Evolutionary conservation across 768 basidiomycete species (phyloP), one percentile per base, ranked within the genome.

Genomic region (Russula vinacea): DNA sequence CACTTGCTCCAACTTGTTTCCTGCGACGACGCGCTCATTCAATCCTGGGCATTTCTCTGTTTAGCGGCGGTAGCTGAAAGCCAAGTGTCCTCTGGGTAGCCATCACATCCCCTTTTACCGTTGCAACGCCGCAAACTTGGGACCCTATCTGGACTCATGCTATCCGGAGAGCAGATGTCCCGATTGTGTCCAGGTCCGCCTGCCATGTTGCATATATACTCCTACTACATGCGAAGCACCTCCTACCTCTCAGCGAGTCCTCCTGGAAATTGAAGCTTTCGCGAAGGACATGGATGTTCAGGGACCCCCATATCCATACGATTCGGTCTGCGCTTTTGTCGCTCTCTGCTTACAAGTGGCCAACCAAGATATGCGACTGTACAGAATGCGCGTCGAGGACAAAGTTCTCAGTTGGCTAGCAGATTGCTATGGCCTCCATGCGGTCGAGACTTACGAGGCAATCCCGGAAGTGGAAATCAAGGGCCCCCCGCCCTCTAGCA

Each of bases 251-350:
- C 83, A 85, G 42, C 82, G 81, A 16, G 76, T 89, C 51, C 78
- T 90, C 16, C 70, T 76, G 2, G 93, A 95, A 72, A 85, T 98
- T 54, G 93, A 94, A 71, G 78, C 80, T 0, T 77, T 98, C 53
- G 82, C 86, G 1, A 88, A 87, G 66, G 92, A 96, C 66, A 78
- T 99, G 62, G 89, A 92, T 67, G 82, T 97, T 17, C 96, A 98
- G 75, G 95, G 94, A 0, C 94, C 95, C 2, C 77, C 85, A 16
- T 87, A 84, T 70, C 93, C 94, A 0, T 90, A 83, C 70, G 97
- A 99, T 71, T 86, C 95, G 1, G 92, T 96, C 44, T 97, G 95
- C 78, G 78, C 79, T 62, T 93, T 98, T 72, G 78, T 98, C 52
- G 76, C 83, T 6, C 77, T 82, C 32, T 88, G 85, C 60, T 77